Evolutionary conservation across 202 grass and related monocot genomes (phyloP).

Genomic region (Schoenoplectus triqueter): DNA sequence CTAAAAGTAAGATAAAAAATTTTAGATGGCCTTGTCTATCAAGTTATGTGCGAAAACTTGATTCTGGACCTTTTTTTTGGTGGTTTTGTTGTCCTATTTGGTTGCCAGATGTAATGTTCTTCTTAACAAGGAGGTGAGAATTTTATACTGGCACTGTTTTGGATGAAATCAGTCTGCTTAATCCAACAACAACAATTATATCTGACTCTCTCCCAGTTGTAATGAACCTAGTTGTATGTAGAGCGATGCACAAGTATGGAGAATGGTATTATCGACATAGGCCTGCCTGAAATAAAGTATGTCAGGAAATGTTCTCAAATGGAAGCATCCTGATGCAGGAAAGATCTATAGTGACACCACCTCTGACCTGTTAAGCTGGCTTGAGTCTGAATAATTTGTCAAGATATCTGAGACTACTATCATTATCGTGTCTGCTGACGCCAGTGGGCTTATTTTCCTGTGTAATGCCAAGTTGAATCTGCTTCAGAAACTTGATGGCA

Average conservation of each 20-base stretch:
- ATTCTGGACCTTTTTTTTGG: background rate
- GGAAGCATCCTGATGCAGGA: background rate
- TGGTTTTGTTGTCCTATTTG: slow-evolving; percentile 3
- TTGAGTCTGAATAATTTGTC: background rate
- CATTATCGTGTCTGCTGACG: background rate
- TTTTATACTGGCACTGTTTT: background rate
- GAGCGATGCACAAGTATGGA: background rate
- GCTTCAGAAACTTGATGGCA: background rate
- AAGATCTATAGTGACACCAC: background rate
- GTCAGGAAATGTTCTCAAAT: background rate
- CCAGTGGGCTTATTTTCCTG: background rate
- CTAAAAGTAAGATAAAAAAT: background rate
- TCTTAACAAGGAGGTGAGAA: background rate
- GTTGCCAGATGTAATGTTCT: background rate
- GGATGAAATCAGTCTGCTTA: background rate
- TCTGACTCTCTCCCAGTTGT: background rate
- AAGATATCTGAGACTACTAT: background rate
- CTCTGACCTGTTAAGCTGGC: background rate
- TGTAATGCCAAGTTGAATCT: background rate
- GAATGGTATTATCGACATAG: background rate
- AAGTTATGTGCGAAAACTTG: background rate
- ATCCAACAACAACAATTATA: background rate
- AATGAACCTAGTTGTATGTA: background rate
- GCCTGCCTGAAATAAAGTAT: background rate
- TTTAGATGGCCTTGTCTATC: background rate